A percentile compares a stretch with the other conserved stretches of the same genome.
These are phyloP conservation scores for Neolentinus lepideus DNA, from an alignment of 1,284 basidiomycete genomes.

Conservation along the genomic window DNA sequence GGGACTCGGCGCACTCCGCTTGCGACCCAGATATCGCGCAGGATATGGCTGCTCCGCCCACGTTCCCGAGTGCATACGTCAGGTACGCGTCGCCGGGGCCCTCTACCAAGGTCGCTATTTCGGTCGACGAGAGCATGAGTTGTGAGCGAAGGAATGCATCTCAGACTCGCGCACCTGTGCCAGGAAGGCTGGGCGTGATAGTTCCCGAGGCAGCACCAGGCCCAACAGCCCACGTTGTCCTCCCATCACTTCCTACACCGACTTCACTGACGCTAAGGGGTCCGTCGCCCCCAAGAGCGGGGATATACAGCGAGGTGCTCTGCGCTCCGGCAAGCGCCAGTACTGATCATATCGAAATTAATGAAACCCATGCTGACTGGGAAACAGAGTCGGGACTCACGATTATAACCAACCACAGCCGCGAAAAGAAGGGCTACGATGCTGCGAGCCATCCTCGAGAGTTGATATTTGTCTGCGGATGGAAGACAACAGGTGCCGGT, in stretches of 20 bases:
- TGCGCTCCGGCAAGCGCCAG: too few relatives aligned
- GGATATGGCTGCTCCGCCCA: conserved; percentile 7
- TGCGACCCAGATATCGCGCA: conserved; percentile 9
- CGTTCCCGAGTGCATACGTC: conserved; percentile 6
- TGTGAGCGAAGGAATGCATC: background rate
- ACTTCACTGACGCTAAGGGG: background rate
- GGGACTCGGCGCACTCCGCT: background rate
- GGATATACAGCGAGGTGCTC: background rate
- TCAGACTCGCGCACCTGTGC: conserved; percentile 13
- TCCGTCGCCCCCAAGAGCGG: conserved; percentile 19
- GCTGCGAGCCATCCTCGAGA: too few relatives aligned
- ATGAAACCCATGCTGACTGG: too few relatives aligned
- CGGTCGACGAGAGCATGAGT: background rate
- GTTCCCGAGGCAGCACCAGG: background rate
- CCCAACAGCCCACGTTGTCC: background rate
- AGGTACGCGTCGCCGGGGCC: background rate
- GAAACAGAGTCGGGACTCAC: too few relatives aligned
- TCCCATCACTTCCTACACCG: background rate
- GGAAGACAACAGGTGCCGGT: too few relatives aligned
- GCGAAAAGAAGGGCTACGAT: too few relatives aligned
- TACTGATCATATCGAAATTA: too few relatives aligned
- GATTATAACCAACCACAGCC: too few relatives aligned
- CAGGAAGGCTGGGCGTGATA: background rate
- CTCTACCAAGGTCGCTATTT: background rate
- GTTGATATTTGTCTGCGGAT: too few relatives aligned